Evolutionary conservation across 2,329 filamentous ascomycete genomes (phyloP).

Genomic region (Pseudovirgaria hyperparasitica): DNA sequence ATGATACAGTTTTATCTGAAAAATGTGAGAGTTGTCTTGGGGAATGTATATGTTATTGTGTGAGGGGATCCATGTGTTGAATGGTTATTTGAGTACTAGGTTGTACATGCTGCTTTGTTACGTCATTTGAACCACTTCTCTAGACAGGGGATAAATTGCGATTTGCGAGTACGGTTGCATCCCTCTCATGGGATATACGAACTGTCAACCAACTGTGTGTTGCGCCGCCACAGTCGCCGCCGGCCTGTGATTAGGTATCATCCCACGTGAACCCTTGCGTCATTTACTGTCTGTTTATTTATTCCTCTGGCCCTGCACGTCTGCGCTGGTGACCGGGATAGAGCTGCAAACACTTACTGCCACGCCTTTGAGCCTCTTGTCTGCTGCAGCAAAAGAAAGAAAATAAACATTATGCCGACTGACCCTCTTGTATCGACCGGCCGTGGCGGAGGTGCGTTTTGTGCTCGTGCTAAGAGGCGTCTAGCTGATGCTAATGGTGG

Average conservation of each 20-base stretch:
- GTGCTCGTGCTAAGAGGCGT: not conserved
- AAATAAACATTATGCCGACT: constrained; percentile 14
- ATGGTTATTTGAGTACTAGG: too few species aligned
- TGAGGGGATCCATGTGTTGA: too few species aligned
- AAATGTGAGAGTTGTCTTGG: too few species aligned
- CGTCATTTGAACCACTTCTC: too few species aligned
- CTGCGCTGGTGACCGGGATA: not conserved
- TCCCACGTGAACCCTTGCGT: constrained; percentile 3
- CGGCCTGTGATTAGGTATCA: constrained; percentile 1
- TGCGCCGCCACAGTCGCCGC: too few species aligned
- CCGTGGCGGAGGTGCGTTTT: constrained; percentile 37
- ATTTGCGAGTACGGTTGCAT: too few species aligned
- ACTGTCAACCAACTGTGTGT: too few species aligned
- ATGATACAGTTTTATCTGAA: too few species aligned
- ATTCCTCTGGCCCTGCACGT: not conserved
- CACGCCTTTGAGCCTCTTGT: not conserved
- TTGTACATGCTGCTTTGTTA: too few species aligned
- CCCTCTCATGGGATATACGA: too few species aligned
- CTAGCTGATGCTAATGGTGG: constrained; percentile 47
- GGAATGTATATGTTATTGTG: too few species aligned
- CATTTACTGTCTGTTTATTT: not conserved
- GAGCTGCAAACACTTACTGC: not conserved
- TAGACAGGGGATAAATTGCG: too few species aligned
- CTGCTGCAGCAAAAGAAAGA: not conserved
- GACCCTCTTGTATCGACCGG: constrained; percentile 40